phyloP scores from a whole-genome alignment of 148 eudicot species.

The Salicornia ramosissima region DNA sequence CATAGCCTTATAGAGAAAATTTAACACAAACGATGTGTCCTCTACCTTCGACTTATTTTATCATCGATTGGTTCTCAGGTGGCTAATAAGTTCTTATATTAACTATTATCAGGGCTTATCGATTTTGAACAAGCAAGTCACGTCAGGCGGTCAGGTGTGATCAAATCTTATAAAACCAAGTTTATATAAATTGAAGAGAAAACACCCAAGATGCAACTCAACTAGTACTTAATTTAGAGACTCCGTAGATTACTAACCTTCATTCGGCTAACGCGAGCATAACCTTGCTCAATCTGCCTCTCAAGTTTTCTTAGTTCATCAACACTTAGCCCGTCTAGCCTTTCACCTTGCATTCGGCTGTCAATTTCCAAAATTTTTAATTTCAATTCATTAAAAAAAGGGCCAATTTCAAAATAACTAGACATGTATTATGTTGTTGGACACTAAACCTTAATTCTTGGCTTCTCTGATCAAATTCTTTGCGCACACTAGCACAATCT shows the following conservation, averaged over 20 bases:
- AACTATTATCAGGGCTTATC: too few species aligned
- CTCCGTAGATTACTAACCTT: too few species aligned
- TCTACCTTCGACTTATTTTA: too few species aligned
- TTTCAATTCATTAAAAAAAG: background rate
- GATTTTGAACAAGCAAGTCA: too few species aligned
- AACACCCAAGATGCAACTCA: background rate
- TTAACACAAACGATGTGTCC: too few species aligned
- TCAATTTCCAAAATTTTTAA: background rate
- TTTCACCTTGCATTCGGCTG: conserved; percentile 32
- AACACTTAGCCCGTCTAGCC: conserved; percentile 18
- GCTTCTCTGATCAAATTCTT: conserved; percentile 12
- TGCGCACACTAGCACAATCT: conserved; percentile 2
- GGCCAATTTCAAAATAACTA: background rate
- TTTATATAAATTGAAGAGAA: background rate
- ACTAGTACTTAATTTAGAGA: too few species aligned
- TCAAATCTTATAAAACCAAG: background rate
- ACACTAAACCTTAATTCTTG: conserved; percentile 20
- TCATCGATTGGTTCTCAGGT: too few species aligned
- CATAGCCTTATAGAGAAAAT: too few species aligned
- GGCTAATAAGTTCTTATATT: too few species aligned
- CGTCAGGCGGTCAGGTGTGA: too few species aligned
- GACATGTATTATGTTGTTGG: background rate
- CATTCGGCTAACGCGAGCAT: conserved; percentile 18
- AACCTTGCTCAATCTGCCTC: conserved; percentile 24
- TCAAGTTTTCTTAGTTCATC: conserved; percentile 28